Percentiles rank a stretch among this genome's conserved stretches.
Conservation (phyloP, 805 yeast species). For the Suhomyces sp. region DNA sequence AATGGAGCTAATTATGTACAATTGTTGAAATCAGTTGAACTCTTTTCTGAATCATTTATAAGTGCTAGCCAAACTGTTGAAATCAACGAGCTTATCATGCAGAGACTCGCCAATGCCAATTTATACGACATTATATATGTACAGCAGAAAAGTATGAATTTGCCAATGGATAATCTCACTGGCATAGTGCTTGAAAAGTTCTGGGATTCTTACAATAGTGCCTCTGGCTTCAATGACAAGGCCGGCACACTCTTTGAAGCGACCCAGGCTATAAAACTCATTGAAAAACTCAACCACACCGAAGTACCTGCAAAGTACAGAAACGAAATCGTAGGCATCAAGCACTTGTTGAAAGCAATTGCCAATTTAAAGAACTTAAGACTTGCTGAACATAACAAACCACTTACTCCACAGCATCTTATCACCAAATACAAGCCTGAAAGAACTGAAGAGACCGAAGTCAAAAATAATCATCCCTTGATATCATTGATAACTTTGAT, state of each 20-base stretch:
- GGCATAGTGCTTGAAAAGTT: conserved; percentile 24
- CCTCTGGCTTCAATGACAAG: conserved; percentile 33
- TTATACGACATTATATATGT: conserved; percentile 23
- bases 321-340: conserved; percentile 17
- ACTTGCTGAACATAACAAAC: conserved; percentile 7
- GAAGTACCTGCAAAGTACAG: not conserved
- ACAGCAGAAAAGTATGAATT: conserved; percentile 2
- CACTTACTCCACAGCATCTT: conserved; percentile 7
- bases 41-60: conserved; percentile 16
- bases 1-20: conserved; percentile 3
- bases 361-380: conserved; percentile 35
- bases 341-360: conserved; percentile 38
- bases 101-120: conserved; percentile 26
- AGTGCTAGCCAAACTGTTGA: conserved; percentile 7
- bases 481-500: conserved; percentile 38
- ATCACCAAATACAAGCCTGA: conserved; percentile 3
- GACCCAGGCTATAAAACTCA: conserved; percentile 23
- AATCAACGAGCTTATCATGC: conserved; percentile 24
- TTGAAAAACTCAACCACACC: conserved; percentile 16
- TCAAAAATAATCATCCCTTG: conserved; percentile 18
- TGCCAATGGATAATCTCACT: conserved; percentile 11
- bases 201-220: conserved; percentile 32
- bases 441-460: too few species aligned
- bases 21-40: conserved; percentile 7
- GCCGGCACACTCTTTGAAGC: conserved; percentile 28